Base-by-base conservation (phyloP, 164 flowering plant species). In the Aristolochia californica region DNA sequence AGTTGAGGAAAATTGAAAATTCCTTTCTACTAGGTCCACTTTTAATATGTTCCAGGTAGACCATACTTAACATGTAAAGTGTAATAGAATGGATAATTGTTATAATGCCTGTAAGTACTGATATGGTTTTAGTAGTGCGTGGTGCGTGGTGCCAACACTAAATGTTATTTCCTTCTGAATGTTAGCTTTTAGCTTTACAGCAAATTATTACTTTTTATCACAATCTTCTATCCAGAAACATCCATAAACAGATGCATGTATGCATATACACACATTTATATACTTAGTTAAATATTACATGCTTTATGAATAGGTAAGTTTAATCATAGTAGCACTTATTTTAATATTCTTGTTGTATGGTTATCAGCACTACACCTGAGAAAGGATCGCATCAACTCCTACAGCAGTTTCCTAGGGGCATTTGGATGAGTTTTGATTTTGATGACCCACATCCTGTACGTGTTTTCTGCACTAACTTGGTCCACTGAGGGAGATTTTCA, bases 371-470 rank as follows among this genome's bases (percentile, higher is more conserved):
- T 11, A 13, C 45, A 20, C 75, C 68, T 62, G 75, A 75, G 50
- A 74, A 74, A 60, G 78, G 77, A 21, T 66, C 75, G 12, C 66
- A 82, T 57, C 66, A 76, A 20, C 40, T 77, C 66, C 72, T 72
- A 47, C 74, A 53, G 47, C 40, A 54, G 52, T 58, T 88, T 51
- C 98, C 96, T 1, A 72, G 71, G 57, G 98, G 98, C 54, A 81
- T 79, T 48, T 91, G 95, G 96, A 61, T 76, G 75, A 74, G 75
- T 45, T 91, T 91, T 67, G 91, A 91, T 70, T 91, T 91, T 74
- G 81, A 78, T 22, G 96, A 91, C 68, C 67, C 84, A 43, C 98
- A 88, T 78, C 98, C 95, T 67, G 98, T 91, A 91, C 58, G 2
- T 56, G 13, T 52, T 53, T 52, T n/a, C 34, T 28, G 24, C 22